Evolutionary conservation across 2,329 filamentous ascomycete genomes (phyloP), one percentile per base, ranked within the genome.

Genomic region (Ambrosiella xylebori): DNA sequence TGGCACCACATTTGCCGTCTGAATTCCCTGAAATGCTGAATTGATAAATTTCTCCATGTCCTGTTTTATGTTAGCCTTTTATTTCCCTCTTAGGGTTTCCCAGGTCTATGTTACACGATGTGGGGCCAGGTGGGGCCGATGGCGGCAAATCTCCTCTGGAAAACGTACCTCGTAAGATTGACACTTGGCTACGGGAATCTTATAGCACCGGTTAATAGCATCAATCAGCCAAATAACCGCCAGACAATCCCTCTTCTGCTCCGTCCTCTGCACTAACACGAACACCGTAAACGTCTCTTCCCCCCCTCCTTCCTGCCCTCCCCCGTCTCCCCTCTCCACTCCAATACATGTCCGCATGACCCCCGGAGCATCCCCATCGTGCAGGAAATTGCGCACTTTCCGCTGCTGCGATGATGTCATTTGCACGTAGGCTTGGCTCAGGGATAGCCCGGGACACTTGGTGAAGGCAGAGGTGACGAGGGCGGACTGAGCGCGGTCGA

Each of bases 191-290:
- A 39, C 36, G 8, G 51, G 51, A 12, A 54, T 54, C n/a, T 54
- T 54, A 19, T 54, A 54, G 17, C 51, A 39, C 38, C 51, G 36
- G 15, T 54, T 54, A 38, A 54, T 39, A 7, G 51, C 51, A 54
- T 54, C 51, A 54, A 54, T 54, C 51, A 54, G n/a, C 51, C 51
- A 54, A 15, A 54, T n/a, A 17, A 19, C 15, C 36, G 51, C 13
- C 13, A 39, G 12, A 37, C 36, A 37, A 39, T 54, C 51, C 27
- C 36, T 38, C 51, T 11, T 47, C 4, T 54, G 15, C 19, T 11
- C 36, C n/a, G 13, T 13, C 13, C 35, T 40, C 19, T 54, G 37
- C 36, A 54, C 36, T 13, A 39, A 39, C n/a, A 54, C 51, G 38
- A 39, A 54, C 8, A 54, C 38, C 4, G 51, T 39, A 54, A 39